Evolutionary conservation across 73 alveolate species (phyloP).

Genomic region (Paramecium octaurelia): DNA sequence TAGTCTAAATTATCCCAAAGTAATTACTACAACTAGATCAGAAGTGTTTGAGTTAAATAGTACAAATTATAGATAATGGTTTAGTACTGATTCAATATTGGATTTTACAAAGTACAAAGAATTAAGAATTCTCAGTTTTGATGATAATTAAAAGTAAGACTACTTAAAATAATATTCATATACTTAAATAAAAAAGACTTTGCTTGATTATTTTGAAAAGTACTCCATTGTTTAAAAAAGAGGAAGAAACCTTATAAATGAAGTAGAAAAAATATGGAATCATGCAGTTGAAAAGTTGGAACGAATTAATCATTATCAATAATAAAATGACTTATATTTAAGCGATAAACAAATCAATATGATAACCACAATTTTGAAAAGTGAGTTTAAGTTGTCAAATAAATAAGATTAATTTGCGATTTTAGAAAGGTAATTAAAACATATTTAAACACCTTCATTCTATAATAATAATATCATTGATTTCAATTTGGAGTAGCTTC

Average conservation of each 20-base stretch:
- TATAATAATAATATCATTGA: neutral
- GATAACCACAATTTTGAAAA: neutral
- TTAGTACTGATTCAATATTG: neutral
- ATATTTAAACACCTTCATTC: neutral
- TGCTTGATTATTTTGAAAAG: neutral
- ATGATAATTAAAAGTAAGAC: neutral
- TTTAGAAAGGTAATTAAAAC: neutral
- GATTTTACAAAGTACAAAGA: neutral
- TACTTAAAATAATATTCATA: neutral
- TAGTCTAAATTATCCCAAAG: neutral
- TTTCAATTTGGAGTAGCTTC: neutral
- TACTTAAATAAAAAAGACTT: neutral
- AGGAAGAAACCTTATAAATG: neutral
- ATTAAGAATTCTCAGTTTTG: neutral
- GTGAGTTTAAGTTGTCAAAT: neutral
- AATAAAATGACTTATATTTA: neutral
- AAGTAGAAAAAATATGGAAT: neutral
- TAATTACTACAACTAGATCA: constrained; percentile 3
- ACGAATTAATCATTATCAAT: neutral
- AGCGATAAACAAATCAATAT: neutral
- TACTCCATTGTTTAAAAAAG: neutral
- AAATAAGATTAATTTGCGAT: neutral
- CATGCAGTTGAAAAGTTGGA: neutral
- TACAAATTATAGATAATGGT: constrained; percentile 12
- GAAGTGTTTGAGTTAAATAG: neutral